A percentile compares a stretch with the other conserved stretches of the same genome.
Conservation (phyloP, 345 rosid genomes). For the Raphanus sativus region DNA sequence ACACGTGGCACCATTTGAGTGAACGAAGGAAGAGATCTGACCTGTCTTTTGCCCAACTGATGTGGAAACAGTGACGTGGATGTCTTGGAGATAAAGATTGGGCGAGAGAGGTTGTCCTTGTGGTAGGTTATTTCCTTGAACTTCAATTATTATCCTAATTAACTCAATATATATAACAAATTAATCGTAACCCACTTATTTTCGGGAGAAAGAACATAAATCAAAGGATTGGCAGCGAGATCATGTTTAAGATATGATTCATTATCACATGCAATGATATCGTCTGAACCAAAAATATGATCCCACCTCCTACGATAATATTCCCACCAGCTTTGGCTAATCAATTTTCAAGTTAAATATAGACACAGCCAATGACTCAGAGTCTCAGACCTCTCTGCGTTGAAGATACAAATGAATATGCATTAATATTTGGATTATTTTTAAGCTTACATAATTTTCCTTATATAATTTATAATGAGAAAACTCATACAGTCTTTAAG, state of each 20-base stretch:
- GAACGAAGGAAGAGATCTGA: conserved; percentile 18
- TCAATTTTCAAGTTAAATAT: not conserved
- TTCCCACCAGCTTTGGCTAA: not conserved
- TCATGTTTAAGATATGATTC: conserved; percentile 22
- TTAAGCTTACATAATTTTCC: not conserved
- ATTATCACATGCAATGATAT: conserved; percentile 37
- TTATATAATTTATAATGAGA: not conserved
- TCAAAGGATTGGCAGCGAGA: conserved; percentile 4
- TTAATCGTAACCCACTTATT: not conserved
- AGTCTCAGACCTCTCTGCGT: not conserved
- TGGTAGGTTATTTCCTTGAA: conserved; percentile 17
- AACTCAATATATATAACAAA: not conserved
- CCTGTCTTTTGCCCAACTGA: conserved; percentile 39
- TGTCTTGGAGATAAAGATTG: conserved; percentile 25
- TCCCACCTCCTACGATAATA: not conserved
- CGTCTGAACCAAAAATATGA: conserved; percentile 8
- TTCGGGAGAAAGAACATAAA: not conserved
- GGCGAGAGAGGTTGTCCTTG: not conserved
- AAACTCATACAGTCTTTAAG: not conserved
- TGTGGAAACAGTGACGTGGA: conserved; percentile 38
- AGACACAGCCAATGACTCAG: not conserved
- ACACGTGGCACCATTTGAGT: conserved; percentile 25
- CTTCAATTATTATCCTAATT: not conserved
- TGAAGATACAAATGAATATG: not conserved
- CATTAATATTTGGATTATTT: not conserved